Evolutionary conservation across 805 yeast species (phyloP), one percentile per base, ranked within the genome.

Genomic region (Diddensiella santjacobensis): DNA sequence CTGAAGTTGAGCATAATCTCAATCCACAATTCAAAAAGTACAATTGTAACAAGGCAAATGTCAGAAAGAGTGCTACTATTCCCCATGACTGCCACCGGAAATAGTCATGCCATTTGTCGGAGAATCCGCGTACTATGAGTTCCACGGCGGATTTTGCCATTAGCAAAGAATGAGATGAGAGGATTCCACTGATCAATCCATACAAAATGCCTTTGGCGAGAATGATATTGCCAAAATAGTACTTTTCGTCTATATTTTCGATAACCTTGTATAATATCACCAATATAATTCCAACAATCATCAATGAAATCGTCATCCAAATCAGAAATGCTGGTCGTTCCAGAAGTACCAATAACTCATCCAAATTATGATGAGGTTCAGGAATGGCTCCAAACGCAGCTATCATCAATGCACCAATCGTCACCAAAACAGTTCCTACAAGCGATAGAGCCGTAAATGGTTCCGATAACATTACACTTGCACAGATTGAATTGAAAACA

Each of bases 91-190:
- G 67, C 42, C 67, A 60, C 40, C 71, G 62, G 42, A 67, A 62
- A 15, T 78, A 66, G 51, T 71, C 75, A 37, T 60, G 58, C 45
- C 66, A 65, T 42, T 62, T 65, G 42, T 64, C 62, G 44, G 56
- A 61, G 36, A 69, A 67, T 26, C 72, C 76, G 50, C 67, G 71
- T 2, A 84, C 63, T 1, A 84, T 58, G 10, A 86, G 77, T 58
- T 86, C 95, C 18, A 88, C 84, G 0, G 86, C 77, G 0, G 89
- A 79, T 65, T 88, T 88, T n/a, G 96, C 96, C 66, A 87, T 74
- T 49, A 89, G 71, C 43, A 89, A 73, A 1, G 96, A 85, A 61
- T 87, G 95, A 0, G 96, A 96, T 0, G 95, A 84, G 41, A 88
- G 69, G 0, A 82, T 78, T 2, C 96, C 96, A 41, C 88, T 79